Conservation (phyloP, 108 stramenopile genomes). For the Nitzschia sp. region DNA sequence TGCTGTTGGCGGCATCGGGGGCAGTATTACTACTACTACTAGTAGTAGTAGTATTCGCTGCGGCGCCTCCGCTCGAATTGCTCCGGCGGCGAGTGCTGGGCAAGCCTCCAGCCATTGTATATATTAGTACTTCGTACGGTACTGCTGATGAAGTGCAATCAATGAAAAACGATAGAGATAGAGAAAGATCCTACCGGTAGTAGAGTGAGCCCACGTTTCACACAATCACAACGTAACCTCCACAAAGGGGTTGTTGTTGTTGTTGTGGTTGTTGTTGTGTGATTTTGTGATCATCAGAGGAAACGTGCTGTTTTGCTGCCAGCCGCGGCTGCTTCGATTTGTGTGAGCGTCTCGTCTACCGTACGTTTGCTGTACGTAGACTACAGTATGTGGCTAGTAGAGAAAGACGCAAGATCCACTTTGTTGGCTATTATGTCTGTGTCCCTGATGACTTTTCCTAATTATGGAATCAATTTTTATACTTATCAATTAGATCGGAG, state of each 20-base stretch:
- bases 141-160: neutral
- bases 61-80: neutral
- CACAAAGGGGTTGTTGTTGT: too few species aligned
- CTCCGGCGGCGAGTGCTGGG: constrained; percentile 2
- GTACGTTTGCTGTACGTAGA: too few species aligned
- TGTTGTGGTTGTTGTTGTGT: too few species aligned
- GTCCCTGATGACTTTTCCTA: too few species aligned
- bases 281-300: neutral
- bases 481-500: too few species aligned
- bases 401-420: too few species aligned
- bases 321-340: neutral
- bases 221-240: too few species aligned
- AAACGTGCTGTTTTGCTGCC: neutral
- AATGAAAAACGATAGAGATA: neutral
- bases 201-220: neutral
- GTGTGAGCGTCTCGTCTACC: too few species aligned
- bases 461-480: too few species aligned
- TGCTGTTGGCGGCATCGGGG: neutral
- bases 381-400: too few species aligned
- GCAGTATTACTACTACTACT: neutral
- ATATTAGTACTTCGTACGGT: neutral
- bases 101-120: neutral
- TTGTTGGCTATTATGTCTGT: too few species aligned
- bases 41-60: neutral
- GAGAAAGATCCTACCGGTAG: neutral